Conservation (phyloP, 2,329 filamentous ascomycete species). For the Pezicula neosporulosa region DNA sequence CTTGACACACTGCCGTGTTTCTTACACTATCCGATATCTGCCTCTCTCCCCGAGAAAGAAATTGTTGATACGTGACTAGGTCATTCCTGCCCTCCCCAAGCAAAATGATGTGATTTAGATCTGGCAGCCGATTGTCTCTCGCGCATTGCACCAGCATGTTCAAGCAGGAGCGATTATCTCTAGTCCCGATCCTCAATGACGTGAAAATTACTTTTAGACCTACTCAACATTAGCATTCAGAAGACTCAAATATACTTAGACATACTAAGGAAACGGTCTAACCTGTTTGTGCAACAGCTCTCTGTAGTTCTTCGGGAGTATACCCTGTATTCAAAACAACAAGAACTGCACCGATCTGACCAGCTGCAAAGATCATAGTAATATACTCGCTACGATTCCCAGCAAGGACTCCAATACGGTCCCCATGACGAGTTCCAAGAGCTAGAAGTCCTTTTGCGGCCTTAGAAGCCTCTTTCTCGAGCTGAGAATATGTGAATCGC, state of each 20-base stretch:
- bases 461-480: slow-evolving; percentile 58
- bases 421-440: slow-evolving; percentile 11
- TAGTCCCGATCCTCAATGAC: too few relatives aligned
- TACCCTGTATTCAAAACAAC: slow-evolving; percentile 84
- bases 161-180: slow-evolving; percentile 40
- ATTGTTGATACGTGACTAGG: too few relatives aligned
- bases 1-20: slow-evolving; percentile 47
- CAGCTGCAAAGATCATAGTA: slow-evolving; percentile 16
- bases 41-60: background rate
- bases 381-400: slow-evolving; percentile 27
- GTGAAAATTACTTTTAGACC: too few relatives aligned
- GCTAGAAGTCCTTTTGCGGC: slow-evolving; percentile 62
- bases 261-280: too few relatives aligned
- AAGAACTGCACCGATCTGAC: slow-evolving; percentile 57
- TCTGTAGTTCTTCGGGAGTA: slow-evolving; percentile 68
- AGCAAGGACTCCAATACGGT: slow-evolving; percentile 17
- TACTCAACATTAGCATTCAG: too few relatives aligned
- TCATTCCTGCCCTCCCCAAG: too few relatives aligned
- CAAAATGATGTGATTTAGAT: too few relatives aligned
- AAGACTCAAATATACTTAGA: too few relatives aligned
- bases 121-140: background rate
- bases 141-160: background rate
- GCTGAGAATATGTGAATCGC: slow-evolving; percentile 67
- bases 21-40: slow-evolving; percentile 46
- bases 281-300: slow-evolving; percentile 71